Percentiles rank a stretch among this genome's conserved stretches.
phyloP scores from a whole-genome alignment of 1,284 basidiomycete genomes.

The Leccinum subrobustum region DNA sequence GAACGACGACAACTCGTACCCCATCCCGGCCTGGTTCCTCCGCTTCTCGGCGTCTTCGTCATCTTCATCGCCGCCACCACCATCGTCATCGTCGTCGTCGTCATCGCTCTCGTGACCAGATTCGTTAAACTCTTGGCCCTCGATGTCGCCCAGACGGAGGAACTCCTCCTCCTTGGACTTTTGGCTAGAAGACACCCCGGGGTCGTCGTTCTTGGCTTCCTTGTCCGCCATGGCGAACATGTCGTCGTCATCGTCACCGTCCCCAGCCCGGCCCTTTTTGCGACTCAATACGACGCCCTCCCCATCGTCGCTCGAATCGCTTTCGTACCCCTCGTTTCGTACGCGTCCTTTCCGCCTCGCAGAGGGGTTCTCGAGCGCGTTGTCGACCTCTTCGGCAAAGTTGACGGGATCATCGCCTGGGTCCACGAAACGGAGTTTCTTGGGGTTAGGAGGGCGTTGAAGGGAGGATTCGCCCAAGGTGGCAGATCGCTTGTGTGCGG shows the following conservation, averaged over 20 bases:
- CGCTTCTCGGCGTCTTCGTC: conserved; percentile 79
- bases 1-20: conserved; percentile 90
- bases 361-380: conserved; percentile 63
- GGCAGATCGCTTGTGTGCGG: conserved; percentile 58
- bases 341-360: conserved; percentile 63
- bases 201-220: conserved; percentile 43
- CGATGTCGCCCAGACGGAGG: conserved; percentile 89
- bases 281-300: conserved; percentile 84
- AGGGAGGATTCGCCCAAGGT: conserved; percentile 39
- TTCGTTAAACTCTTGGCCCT: conserved; percentile 88
- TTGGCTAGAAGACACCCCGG: conserved; percentile 41
- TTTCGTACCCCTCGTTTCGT: conserved; percentile 88
- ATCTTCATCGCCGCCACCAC: conserved; percentile 31
- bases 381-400: conserved; percentile 75
- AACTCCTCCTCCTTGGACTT: conserved; percentile 74
- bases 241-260: conserved; percentile 66
- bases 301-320: conserved; percentile 90
- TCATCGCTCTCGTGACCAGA: conserved; percentile 42
- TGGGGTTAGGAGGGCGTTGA: conserved; percentile 36
- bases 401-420: conserved; percentile 69
- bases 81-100: conserved; percentile 43
- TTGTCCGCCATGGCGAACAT: conserved; percentile 82
- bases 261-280: conserved; percentile 49
- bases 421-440: conserved; percentile 82
- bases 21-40: conserved; percentile 85